These are phyloP conservation scores for Saccharomycopsis fibuligera DNA, from an alignment of 805 yeast genomes.

Conservation along the genomic window DNA sequence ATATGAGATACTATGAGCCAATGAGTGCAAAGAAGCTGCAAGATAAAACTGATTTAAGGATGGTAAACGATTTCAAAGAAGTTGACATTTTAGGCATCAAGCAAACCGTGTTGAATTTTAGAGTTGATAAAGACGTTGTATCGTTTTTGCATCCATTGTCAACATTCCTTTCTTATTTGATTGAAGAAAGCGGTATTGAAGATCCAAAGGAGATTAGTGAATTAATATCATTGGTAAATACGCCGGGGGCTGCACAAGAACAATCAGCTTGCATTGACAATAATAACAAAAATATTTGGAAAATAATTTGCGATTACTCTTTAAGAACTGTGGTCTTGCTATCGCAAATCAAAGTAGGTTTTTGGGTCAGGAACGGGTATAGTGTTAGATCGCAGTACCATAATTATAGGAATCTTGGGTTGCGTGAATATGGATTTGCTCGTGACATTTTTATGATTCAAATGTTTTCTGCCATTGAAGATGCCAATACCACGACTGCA, in stretches of 20 bases:
- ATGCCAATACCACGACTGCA: slow-evolving; percentile 40
- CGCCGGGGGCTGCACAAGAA: background rate
- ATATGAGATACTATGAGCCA: background rate
- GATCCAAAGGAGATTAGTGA: slow-evolving; percentile 22
- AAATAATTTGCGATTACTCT: slow-evolving; percentile 43
- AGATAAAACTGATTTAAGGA: slow-evolving; percentile 3
- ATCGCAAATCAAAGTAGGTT: slow-evolving; percentile 81
- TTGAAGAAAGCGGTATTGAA: slow-evolving; percentile 41
- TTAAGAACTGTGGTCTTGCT: slow-evolving; percentile 68
- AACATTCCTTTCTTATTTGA: slow-evolving; percentile 61
- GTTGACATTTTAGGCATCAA: slow-evolving; percentile 3
- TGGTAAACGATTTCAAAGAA: slow-evolving; percentile 9
- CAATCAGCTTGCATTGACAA: background rate
- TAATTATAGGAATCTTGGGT: slow-evolving; percentile 68
- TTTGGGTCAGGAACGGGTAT: slow-evolving; percentile 93
- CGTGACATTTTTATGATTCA: slow-evolving; percentile 76
- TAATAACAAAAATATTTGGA: slow-evolving; percentile 8
- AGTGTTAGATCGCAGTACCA: slow-evolving; percentile 73
- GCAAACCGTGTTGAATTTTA: slow-evolving; percentile 26
- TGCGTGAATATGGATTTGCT: slow-evolving; percentile 76
- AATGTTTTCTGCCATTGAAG: slow-evolving; percentile 44
- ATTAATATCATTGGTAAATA: background rate
- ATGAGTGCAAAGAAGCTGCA: background rate
- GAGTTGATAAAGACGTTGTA: slow-evolving; percentile 42
- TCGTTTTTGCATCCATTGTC: slow-evolving; percentile 80